Conservation (phyloP, 805 yeast genomes). For the Martiniozyma abietophila region DNA sequence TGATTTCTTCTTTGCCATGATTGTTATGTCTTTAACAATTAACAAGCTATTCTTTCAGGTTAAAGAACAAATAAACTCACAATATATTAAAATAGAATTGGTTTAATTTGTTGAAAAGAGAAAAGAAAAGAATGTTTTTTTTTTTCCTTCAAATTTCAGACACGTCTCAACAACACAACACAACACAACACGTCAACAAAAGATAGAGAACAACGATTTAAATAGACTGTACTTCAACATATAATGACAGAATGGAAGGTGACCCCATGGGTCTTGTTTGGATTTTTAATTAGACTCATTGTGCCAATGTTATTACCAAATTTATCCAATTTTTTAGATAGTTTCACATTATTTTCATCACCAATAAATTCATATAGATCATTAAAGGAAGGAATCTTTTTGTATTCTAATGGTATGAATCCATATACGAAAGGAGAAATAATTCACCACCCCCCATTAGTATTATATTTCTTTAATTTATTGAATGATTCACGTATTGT, state of each 20-base stretch:
- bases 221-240: too few species aligned
- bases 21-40: not conserved
- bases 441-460: constrained; percentile 75
- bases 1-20: constrained; percentile 11
- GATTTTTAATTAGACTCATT: constrained; percentile 19
- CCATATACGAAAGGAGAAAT: constrained; percentile 74
- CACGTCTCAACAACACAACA: constrained; percentile 3
- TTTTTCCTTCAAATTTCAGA: too few species aligned
- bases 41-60: not conserved
- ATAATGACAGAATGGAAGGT: too few species aligned
- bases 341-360: constrained; percentile 59
- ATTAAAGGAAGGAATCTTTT: constrained; percentile 58
- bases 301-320: constrained; percentile 24
- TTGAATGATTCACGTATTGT: constrained; percentile 21
- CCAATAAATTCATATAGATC: constrained; percentile 63
- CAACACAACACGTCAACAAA: too few species aligned
- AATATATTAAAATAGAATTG: too few species aligned
- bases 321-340: constrained; percentile 29
- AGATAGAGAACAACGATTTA: too few species aligned
- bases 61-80: too few species aligned
- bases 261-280: constrained; percentile 13
- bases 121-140: too few species aligned
- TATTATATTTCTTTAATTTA: constrained; percentile 42
- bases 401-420: constrained; percentile 44
- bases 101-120: too few species aligned